Evolutionary conservation across 371 early-diverging fungal genomes (phyloP), one percentile per base, ranked within the genome.

Genomic region (Batrachochytrium dendrobatidis): DNA sequence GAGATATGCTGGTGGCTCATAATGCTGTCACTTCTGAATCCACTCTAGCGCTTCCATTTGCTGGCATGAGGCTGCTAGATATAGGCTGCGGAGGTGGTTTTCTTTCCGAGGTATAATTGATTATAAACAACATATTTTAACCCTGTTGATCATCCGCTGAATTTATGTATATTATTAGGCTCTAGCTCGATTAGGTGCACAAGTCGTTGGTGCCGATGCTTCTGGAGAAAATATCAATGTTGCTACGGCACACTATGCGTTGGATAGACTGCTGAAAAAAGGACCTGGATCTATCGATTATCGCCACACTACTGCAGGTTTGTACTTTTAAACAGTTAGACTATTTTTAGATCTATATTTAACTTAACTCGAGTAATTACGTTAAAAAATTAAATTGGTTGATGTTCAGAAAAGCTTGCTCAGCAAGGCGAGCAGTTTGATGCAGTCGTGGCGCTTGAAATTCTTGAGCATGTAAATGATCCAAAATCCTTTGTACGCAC

Each of bases 41-140:
- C 12, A 26, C n/a, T 34, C 12, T 20, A 12, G 44, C 67, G 18
- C 28, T 33, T 18, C 87, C 88, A 6, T 81, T 89, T 24, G 58
- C 71, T 43, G 87, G 86, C 0, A 60, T 84, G 30, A 53, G 71
- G 2, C 82, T 92, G 59, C 70, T 94, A n/a, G 97, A 96, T 72
- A 83, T 95, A 25, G 97, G 97, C 1, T 92, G 97, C 69, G 97
- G 97, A 24, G 97, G 95, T 26, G 97, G 97, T 0, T 61, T 96
- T 25, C 74, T 95, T 43, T 76, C 89, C 0, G 94, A 94, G 83
- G 90, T 88, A 76, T n/a, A n/a, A n/a, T n/a, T n/a, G n/a, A n/a
- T n/a, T n/a, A n/a, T n/a, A 53, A 59, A 1, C 18, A 28, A 20
- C 22, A 22, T 39, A 46, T 26, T 46, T 3, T 24, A 3, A 46